These are phyloP conservation scores for Hawksworthiomyces lignivorus DNA, from an alignment of 2,329 filamentous ascomycete genomes.

Conservation along the genomic window DNA sequence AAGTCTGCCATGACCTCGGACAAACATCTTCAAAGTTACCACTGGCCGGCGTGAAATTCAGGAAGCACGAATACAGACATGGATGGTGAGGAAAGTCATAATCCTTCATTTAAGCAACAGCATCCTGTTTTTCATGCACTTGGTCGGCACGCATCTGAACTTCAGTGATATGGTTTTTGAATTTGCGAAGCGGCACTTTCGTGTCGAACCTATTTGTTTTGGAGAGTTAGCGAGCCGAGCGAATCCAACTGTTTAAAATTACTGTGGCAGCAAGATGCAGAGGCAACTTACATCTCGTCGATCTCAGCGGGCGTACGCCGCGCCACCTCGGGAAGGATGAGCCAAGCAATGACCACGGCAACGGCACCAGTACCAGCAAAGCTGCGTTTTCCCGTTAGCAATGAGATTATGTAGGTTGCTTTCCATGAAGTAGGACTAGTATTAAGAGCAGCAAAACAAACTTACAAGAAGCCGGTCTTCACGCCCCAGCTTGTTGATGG, in stretches of 20 bases:
- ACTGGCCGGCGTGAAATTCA: too few relatives aligned
- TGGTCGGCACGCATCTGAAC: conserved; percentile 38
- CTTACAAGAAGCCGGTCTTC: conserved; percentile 37
- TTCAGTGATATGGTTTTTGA: conserved; percentile 10
- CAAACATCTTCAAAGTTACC: too few relatives aligned
- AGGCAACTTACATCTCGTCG: conserved; percentile 29
- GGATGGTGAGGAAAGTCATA: too few relatives aligned
- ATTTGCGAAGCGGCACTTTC: conserved; percentile 9
- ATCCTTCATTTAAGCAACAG: background rate
- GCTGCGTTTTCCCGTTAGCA: conserved; percentile 11
- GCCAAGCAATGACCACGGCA: conserved; percentile 26
- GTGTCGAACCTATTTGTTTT: conserved; percentile 8
- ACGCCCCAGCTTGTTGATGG: conserved; percentile 30
- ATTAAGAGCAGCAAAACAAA: too few relatives aligned
- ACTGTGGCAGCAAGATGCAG: background rate
- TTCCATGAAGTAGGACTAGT: too few relatives aligned
- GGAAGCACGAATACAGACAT: too few relatives aligned
- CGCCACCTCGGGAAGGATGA: conserved; percentile 29
- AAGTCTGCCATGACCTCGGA: too few relatives aligned
- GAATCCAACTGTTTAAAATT: too few relatives aligned
- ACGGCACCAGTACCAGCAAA: conserved; percentile 27
- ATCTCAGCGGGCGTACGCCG: conserved; percentile 29
- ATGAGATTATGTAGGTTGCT: too few relatives aligned
- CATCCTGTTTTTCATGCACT: conserved; percentile 6
- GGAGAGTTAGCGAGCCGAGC: background rate